A percentile compares a stretch with the other conserved stretches of the same genome.
Evolutionary conservation across 192 early-diverging fungal genomes (phyloP).

Genomic region (Polychytrium aggregatum): DNA sequence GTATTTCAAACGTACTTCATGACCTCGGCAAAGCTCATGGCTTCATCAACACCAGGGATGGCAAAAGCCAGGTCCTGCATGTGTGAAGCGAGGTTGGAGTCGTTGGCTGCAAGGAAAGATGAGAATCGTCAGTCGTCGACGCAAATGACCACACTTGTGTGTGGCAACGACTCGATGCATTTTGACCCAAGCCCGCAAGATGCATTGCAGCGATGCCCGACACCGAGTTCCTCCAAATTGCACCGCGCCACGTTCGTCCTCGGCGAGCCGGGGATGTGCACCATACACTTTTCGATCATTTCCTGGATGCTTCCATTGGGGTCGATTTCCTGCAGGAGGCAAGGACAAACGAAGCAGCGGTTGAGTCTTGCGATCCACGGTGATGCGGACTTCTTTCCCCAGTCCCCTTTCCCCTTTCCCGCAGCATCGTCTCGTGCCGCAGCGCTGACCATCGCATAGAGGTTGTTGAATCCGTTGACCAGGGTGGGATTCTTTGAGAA

Average conservation of each 20-base stretch:
- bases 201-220: no score
- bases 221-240: no score
- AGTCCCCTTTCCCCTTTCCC: no score
- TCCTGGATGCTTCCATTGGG: conserved; percentile 95
- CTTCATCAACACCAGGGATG: conserved; percentile 99
- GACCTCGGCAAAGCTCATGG: conserved; percentile 99
- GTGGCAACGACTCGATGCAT: no score
- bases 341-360: not conserved
- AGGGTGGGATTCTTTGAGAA: conserved; percentile 92
- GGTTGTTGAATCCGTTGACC: conserved; percentile 88
- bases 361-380: not conserved
- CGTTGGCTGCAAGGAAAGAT: conserved; percentile 16
- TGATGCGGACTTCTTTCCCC: not conserved
- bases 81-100: conserved; percentile 27
- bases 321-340: conserved; percentile 80
- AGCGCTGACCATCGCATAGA: conserved; percentile 80
- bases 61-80: conserved; percentile 97
- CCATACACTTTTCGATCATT: conserved; percentile 88
- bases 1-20: conserved; percentile 67
- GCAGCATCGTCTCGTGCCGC: no score
- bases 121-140: not conserved
- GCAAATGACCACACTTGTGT: no score
- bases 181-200: no score
- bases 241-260: no score
- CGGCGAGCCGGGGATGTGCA: no score